Evolutionary conservation across 805 yeast species (phyloP).

Genomic region (Yamadazyma paraphyllophila): DNA sequence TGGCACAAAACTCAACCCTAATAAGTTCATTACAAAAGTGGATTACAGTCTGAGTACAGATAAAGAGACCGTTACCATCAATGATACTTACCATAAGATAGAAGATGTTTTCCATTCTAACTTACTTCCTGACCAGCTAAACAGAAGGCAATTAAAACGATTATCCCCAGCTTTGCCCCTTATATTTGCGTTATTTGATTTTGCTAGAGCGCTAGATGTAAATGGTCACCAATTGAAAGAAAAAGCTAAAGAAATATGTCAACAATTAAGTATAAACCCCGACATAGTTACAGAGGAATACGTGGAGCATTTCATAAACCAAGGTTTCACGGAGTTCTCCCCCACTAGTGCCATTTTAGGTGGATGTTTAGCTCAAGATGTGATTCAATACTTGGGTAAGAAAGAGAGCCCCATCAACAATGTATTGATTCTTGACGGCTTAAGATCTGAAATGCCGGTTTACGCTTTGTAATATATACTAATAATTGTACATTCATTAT

Average conservation of each 20-base stretch:
- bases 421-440: slow-evolving; percentile 72
- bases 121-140: slow-evolving; percentile 40
- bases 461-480: slow-evolving; percentile 42
- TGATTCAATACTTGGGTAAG: slow-evolving; percentile 74
- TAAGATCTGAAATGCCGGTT: slow-evolving; percentile 72
- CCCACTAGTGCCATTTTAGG: slow-evolving; percentile 89
- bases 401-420: slow-evolving; percentile 83
- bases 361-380: slow-evolving; percentile 87
- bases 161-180: slow-evolving; percentile 59
- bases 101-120: slow-evolving; percentile 31
- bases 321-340: slow-evolving; percentile 63
- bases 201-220: slow-evolving; percentile 21
- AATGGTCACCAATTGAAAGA: slow-evolving; percentile 29
- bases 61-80: slow-evolving; percentile 42
- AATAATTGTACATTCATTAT: not conserved
- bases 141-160: slow-evolving; percentile 45
- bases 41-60: slow-evolving; percentile 31
- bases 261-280: slow-evolving; percentile 35
- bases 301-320: slow-evolving; percentile 42
- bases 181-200: slow-evolving; percentile 57
- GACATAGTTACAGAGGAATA: slow-evolving; percentile 42
- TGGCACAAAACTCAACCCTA: slow-evolving; percentile 51
- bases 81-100: slow-evolving; percentile 38
- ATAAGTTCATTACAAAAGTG: slow-evolving; percentile 33
- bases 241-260: slow-evolving; percentile 32